phyloP scores from a whole-genome alignment of 805 yeast genomes.

The Zygoascus flipseniorum region DNA sequence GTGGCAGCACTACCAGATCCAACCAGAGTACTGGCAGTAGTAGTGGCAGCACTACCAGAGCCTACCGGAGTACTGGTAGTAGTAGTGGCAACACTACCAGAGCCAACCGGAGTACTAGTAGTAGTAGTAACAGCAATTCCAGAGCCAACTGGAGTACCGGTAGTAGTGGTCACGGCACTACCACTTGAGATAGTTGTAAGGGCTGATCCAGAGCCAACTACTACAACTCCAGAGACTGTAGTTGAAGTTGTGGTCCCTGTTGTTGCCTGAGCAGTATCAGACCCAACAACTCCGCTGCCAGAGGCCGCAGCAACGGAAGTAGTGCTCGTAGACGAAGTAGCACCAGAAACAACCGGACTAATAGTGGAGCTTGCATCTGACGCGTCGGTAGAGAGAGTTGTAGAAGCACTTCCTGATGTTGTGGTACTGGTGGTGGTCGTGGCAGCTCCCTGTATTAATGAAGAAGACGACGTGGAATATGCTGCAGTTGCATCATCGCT shows the following conservation, averaged over 20 bases:
- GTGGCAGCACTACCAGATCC: neutral
- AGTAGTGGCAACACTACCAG: neutral
- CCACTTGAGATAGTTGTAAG: neutral
- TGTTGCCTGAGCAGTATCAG: conserved; percentile 1
- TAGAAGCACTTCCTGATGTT: neutral
- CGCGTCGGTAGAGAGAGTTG: neutral
- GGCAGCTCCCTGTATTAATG: neutral
- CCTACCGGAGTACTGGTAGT: neutral
- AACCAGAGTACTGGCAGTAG: neutral
- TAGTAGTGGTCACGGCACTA: neutral
- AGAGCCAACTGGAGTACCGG: neutral
- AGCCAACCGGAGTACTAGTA: neutral
- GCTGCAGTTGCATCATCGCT: neutral
- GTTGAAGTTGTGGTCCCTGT: neutral
- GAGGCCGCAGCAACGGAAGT: neutral
- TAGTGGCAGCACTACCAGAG: neutral
- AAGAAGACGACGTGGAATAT: neutral
- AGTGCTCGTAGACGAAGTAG: neutral
- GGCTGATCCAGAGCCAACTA: neutral
- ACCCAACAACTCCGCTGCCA: neutral
- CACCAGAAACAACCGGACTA: neutral
- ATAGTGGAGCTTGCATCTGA: neutral
- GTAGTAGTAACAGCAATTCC: neutral
- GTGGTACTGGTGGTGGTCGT: neutral
- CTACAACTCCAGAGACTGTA: neutral